Percentiles rank a stretch among this genome's conserved stretches.
phyloP scores from a whole-genome alignment of 148 eudicot species.

The Vaccinium vitisidaea region DNA sequence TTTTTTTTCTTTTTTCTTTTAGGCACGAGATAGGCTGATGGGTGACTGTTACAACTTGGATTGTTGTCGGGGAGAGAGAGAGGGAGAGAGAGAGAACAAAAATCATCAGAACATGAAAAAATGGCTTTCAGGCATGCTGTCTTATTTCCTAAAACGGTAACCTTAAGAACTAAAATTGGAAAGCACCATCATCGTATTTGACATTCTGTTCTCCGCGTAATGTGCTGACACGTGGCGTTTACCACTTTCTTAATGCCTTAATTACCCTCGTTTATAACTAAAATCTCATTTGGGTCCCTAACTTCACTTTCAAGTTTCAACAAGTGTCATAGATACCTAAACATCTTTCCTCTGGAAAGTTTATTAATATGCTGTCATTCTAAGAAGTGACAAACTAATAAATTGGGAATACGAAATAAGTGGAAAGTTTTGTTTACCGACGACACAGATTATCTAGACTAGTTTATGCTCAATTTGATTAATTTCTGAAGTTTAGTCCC shows the following conservation, averaged over 20 bases:
- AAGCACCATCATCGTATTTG: not conserved
- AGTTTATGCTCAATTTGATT: too few relatives aligned
- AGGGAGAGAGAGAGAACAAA: not conserved
- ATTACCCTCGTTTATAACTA: not conserved
- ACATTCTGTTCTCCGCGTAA: not conserved
- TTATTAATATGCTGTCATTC: too few relatives aligned
- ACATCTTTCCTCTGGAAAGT: not conserved
- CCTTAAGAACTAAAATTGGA: constrained; percentile 9
- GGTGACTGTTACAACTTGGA: constrained; percentile 1
- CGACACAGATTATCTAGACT: too few relatives aligned
- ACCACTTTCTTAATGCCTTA: not conserved
- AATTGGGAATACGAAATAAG: too few relatives aligned
- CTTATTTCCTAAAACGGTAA: not conserved
- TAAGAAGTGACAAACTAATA: too few relatives aligned
- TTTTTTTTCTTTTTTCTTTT: too few relatives aligned
- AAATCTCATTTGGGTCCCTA: not conserved
- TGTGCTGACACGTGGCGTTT: not conserved
- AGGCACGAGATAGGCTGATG: not conserved
- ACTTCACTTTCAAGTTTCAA: not conserved
- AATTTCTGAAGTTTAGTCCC: too few relatives aligned
- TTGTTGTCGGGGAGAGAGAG: not conserved
- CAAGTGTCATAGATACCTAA: not conserved
- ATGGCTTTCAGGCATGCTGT: not conserved
- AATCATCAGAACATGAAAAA: not conserved
- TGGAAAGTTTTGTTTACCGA: too few relatives aligned